Base-by-base conservation (phyloP, 2,329 filamentous ascomycete species). In the Fusarium oligoseptatum region DNA sequence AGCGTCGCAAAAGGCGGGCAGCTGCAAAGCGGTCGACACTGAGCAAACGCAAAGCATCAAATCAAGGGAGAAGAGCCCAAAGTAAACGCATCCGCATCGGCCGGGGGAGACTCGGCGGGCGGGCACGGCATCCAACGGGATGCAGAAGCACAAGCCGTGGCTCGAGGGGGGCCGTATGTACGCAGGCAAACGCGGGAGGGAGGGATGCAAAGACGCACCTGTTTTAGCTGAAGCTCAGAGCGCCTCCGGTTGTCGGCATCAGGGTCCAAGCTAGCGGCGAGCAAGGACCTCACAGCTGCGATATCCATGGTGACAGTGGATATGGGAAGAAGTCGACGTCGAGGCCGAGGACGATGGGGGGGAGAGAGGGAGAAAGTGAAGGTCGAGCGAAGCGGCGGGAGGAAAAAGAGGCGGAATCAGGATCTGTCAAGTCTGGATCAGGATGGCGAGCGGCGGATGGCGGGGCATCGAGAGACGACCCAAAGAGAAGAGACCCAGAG, bases 181-280 rank as follows among this genome's bases (percentile, higher is more conserved):
- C 43, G 43, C 43, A 48, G 22, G 41, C 62, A 74, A 66, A 65
- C 27, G 52, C 48, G 37, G 48, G 48, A 52, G 37, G 48, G 48
- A 52, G 20, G 48, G 63, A 58, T 43, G 56, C 24, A 50, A 68
- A 71, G 50, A 78, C 91, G 82, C 88, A 96, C 94, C 87, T 92
- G 89, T 88, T 95, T 95, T 79, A 97, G 88, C 84, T 96, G 92
- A 78, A 93, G 85, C 87, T 97, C 94, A 82, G 93, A 93, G 83
- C 92, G 89, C 82, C 92, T 90, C 84, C 94, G 90, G 83, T 90
- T 90, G 81, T 95, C 93, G 80, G 92, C 89, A 84, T 95, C 92
- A 77, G 92, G 84, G 81, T 92, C 91, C 83, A 95, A 91, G 77
- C 93, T 95, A 81, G 92, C 91, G 82, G 91, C 89, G 81, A 96